Evolutionary conservation across 495 filamentous ascomycete species (phyloP), one percentile per base, ranked within the genome.

Genomic region (Lasiosphaeris hirsuta): DNA sequence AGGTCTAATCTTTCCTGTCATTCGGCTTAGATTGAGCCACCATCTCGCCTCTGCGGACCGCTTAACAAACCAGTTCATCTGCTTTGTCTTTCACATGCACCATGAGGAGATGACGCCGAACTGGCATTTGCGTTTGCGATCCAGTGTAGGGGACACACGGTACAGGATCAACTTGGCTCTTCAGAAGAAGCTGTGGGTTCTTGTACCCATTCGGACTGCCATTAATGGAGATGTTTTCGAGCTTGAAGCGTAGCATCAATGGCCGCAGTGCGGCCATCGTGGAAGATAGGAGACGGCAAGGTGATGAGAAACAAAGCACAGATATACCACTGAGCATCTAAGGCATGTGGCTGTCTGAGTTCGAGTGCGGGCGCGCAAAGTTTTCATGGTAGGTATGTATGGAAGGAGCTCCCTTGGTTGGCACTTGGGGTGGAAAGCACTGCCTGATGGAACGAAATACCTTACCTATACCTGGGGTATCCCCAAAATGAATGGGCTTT

Each of bases 81-180:
- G 67, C 69, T 30, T 63, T 69, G 53, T 71, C 69, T 18, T 66
- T 70, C 17, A 71, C 64, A 50, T 71, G 67, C 0, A 71, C 58
- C 66, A 71, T 65, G 45, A 71, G 39, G 10, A 59, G 51, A 51
- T 63, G 52, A 7, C 59, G 64, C 54, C 51, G 57, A 11, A 51
- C 15, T 10, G 66, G 53, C 18, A 48, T 34, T 14, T 51, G 61
- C 4, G 50, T 45, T 11, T 51, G 57, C 37, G 43, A 40, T 9
- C 58, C 63, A 1, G 61, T 64, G n/a, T 45, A 66, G 0, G 59
- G 49, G 23, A 45, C 57, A n/a, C 66, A 54, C 1, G 60, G 53
- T 23, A 49, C 41, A 9, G 53, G 59, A 3, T 59, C 58, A 7
- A 61, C 39, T 10, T 64, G 58, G 23, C 57, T 56, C 41, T 70